Evolutionary conservation across 2,329 filamentous ascomycete species (phyloP).

Genomic region (Microdochium bolleyi): DNA sequence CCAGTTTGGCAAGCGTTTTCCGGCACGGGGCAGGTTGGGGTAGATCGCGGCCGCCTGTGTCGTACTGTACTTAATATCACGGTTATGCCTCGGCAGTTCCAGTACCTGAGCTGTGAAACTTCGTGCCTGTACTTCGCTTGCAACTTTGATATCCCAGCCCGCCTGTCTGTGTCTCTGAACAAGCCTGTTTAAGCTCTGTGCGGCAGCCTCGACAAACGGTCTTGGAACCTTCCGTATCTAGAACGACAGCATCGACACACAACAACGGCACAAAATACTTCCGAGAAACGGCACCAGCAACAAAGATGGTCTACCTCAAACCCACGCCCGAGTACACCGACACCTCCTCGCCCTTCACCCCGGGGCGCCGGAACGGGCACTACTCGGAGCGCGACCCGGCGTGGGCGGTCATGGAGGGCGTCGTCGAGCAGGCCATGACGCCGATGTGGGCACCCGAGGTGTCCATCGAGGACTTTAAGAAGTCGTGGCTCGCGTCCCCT

Average conservation of each 20-base stretch:
- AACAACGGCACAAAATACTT: background rate
- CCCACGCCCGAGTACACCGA: background rate
- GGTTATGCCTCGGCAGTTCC: too few relatives aligned
- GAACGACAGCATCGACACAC: too few relatives aligned
- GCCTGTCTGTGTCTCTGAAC: too few relatives aligned
- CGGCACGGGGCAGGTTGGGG: background rate
- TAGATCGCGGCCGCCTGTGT: too few relatives aligned
- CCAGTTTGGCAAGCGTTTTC: background rate
- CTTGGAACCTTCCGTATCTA: too few relatives aligned
- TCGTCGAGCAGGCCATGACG: slow-evolving; percentile 14
- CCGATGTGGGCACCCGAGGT: background rate
- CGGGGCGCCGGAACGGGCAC: slow-evolving; percentile 24
- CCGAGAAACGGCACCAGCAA: background rate
- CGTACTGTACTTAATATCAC: too few relatives aligned
- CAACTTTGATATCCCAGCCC: too few relatives aligned
- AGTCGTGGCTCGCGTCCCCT: slow-evolving; percentile 6
- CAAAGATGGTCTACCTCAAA: background rate
- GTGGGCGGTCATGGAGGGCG: slow-evolving; percentile 11
- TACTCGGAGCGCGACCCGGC: slow-evolving; percentile 21
- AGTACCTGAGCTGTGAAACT: too few relatives aligned
- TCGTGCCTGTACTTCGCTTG: too few relatives aligned
- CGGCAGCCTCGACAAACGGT: too few relatives aligned
- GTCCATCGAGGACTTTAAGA: background rate
- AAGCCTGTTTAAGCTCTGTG: too few relatives aligned
- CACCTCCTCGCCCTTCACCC: slow-evolving; percentile 16